phyloP scores from a whole-genome alignment of 2,329 filamentous ascomycete genomes.

The Beauveria sp. region DNA sequence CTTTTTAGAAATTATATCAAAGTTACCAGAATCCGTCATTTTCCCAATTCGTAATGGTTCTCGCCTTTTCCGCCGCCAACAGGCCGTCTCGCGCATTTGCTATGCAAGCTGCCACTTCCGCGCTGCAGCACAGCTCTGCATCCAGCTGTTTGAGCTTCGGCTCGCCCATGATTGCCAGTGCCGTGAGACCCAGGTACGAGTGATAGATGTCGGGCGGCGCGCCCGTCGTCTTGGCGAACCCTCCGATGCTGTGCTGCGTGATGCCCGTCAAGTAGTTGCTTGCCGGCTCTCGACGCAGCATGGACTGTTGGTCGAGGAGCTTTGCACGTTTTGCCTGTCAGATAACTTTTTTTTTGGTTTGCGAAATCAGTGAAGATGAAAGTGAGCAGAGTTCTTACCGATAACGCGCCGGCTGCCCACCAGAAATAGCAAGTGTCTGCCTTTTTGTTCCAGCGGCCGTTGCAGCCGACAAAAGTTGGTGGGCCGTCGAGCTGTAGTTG shows the following conservation, averaged over 20 bases:
- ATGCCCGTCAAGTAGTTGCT: constrained; percentile 76
- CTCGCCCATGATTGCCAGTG: constrained; percentile 67
- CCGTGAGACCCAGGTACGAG: constrained; percentile 78
- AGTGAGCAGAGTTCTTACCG: constrained; percentile 22
- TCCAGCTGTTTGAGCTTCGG: constrained; percentile 63
- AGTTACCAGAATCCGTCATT: constrained; percentile 21
- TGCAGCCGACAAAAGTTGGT: constrained; percentile 62
- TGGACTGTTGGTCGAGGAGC: constrained; percentile 48
- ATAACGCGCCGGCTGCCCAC: constrained; percentile 69
- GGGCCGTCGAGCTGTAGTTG: constrained; percentile 24
- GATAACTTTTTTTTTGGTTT: background rate
- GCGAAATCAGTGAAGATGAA: no score
- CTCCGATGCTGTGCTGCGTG: constrained; percentile 79
- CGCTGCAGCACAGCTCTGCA: constrained; percentile 66
- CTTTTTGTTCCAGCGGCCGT: constrained; percentile 83
- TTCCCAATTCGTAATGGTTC: constrained; percentile 11
- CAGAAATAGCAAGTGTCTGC: constrained; percentile 95
- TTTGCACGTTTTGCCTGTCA: constrained; percentile 21
- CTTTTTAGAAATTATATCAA: no score
- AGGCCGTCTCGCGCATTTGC: constrained; percentile 36
- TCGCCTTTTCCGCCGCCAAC: constrained; percentile 16
- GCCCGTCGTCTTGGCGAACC: constrained; percentile 67
- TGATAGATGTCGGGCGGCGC: constrained; percentile 75
- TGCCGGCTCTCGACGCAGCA: constrained; percentile 53
- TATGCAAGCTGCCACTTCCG: constrained; percentile 45